Evolutionary conservation across 768 basidiomycete genomes (phyloP), one percentile per base, ranked within the genome.

Genomic region (Panaeolus cyanescens): DNA sequence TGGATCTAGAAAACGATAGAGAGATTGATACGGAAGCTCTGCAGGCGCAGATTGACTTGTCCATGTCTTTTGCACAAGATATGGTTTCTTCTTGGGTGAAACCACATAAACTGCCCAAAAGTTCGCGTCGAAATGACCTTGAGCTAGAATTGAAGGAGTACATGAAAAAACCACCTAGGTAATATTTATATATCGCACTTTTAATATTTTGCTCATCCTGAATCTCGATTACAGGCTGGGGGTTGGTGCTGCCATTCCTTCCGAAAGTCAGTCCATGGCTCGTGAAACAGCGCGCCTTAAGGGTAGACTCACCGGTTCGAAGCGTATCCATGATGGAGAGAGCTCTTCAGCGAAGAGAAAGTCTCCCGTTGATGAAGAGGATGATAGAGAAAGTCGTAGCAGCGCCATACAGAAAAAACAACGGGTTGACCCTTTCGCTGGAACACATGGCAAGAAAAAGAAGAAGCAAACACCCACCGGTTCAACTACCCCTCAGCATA

Each of bases 21-120:
- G 81, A 82, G 37, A 79, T 91, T 45, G 88, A 92, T 69, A 65
- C 79, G 54, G 89, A 91, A 67, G 77, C 83, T 32, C 77, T 93
- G 37, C 92, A 93, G 72, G 91, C 91, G n/a, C 90, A 90, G 74
- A 86, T 93, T 56, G 89, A 93, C 72, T 76, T 91, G 67, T 86
- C 91, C 20, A 85, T 93, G 85, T 87, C 91, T 5, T 85, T 87
- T 72, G 86, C 88, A 1, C 84, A 92, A 64, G 80, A 85, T 70
- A 80, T 93, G 66, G 85, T 91, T 42, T 81, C 89, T 20, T 90
- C 92, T 58, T 93, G 92, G 92, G 79, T 93, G 65, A 85, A 85
- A 65, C 83, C 88, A 32, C 74, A 70, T n/a, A 77, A 75, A 58
- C 69, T 79, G 42, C 69, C 78, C 28, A 74, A 69, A 60, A 75